Conservation (phyloP, 306 rosid species). For the Geum urbanum region DNA sequence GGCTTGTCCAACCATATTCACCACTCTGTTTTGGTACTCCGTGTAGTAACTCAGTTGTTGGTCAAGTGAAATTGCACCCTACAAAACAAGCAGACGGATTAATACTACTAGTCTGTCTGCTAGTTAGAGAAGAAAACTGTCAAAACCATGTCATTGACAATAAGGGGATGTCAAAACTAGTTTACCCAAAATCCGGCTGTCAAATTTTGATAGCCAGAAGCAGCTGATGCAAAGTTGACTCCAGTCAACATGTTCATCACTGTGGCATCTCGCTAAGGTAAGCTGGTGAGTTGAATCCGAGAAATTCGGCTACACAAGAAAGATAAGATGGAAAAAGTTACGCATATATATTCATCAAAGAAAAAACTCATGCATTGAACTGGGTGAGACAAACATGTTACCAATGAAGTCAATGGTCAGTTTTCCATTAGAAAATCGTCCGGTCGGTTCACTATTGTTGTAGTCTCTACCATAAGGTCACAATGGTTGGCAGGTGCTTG, state of each 20-base stretch:
- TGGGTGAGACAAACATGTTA: slow-evolving; percentile 12
- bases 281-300: slow-evolving; percentile 56
- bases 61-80: slow-evolving; percentile 38
- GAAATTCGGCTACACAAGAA: slow-evolving; percentile 42
- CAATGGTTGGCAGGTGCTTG: slow-evolving; percentile 33
- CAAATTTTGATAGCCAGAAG: slow-evolving; percentile 47
- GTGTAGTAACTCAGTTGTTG: slow-evolving; percentile 48
- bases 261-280: slow-evolving; percentile 51
- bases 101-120: too few relatives aligned
- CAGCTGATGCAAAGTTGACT: slow-evolving; percentile 63
- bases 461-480: slow-evolving; percentile 71
- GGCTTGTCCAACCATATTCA: slow-evolving; percentile 40
- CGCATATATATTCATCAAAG: slow-evolving; percentile 5
- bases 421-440: slow-evolving; percentile 65
- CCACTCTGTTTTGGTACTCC: slow-evolving; percentile 43
- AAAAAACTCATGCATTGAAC: not conserved
- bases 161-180: slow-evolving; percentile 1
- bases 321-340: not conserved
- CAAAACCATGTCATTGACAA: not conserved
- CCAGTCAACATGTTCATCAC: slow-evolving; percentile 46
- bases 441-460: slow-evolving; percentile 43
- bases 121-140: slow-evolving; percentile 3
- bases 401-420: slow-evolving; percentile 56
- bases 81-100: slow-evolving; percentile 17
- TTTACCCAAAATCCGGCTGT: slow-evolving; percentile 42